Evolutionary conservation across 1,139 yeast genomes (phyloP).

Genomic region (Yamadazyma membranifaciens): DNA sequence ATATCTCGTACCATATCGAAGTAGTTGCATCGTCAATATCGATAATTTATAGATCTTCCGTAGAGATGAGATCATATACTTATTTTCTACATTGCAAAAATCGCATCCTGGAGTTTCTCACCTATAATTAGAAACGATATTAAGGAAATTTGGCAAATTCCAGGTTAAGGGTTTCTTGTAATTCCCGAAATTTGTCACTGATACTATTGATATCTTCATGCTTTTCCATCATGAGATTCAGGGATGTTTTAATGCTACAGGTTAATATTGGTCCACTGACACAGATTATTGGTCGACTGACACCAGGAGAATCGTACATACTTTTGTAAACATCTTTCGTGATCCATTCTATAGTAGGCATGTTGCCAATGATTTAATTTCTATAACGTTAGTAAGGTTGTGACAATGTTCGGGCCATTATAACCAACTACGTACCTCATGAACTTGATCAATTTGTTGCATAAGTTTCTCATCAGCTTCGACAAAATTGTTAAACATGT

Average conservation of each 20-base stretch:
- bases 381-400: constrained; percentile 5
- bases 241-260: constrained; percentile 2
- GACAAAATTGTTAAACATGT: constrained; percentile 4
- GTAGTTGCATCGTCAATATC: constrained; percentile 10
- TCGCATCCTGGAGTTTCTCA: constrained; percentile 1
- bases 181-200: neutral
- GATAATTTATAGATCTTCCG: neutral
- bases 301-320: no score
- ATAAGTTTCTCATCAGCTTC: neutral
- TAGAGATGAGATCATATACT: constrained; percentile 2
- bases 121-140: constrained; percentile 3
- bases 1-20: constrained; percentile 9
- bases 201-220: neutral
- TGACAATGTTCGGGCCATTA: neutral
- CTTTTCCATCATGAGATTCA: constrained; percentile 1
- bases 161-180: constrained; percentile 1
- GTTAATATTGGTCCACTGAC: neutral
- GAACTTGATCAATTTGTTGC: constrained; percentile 3
- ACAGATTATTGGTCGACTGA: no score
- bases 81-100: neutral
- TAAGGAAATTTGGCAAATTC: constrained; percentile 5
- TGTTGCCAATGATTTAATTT: constrained; percentile 7
- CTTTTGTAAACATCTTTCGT: constrained; percentile 4
- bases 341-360: constrained; percentile 6
- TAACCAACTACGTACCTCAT: constrained; percentile 4